phyloP scores from a whole-genome alignment of 768 basidiomycete genomes.

The Rhizopogon salebrosus region DNA sequence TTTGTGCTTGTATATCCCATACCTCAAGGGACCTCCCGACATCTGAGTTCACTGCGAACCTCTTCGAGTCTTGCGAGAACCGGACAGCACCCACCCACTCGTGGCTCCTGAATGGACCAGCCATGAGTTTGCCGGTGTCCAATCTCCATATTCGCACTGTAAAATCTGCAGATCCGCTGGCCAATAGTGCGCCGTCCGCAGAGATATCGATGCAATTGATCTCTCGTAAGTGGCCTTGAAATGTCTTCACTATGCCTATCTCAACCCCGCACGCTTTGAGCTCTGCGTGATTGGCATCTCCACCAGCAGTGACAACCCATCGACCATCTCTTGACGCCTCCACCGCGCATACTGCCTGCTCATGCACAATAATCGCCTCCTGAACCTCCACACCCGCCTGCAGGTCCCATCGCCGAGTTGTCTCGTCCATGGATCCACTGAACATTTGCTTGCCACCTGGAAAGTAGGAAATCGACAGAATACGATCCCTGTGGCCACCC shows the following conservation, averaged over 20 bases:
- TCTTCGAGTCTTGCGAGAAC: background rate
- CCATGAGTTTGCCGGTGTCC: background rate
- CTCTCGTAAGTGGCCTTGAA: background rate
- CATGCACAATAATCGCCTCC: background rate
- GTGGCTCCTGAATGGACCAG: background rate
- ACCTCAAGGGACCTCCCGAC: background rate
- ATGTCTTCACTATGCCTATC: background rate
- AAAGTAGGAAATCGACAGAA: background rate
- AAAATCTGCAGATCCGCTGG: background rate
- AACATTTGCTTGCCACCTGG: background rate
- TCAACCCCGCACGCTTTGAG: background rate
- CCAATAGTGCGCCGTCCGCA: background rate
- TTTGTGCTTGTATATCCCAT: background rate
- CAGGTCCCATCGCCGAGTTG: background rate
- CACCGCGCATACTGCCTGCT: background rate
- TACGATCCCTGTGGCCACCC: background rate
- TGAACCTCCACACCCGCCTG: background rate
- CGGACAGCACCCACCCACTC: background rate
- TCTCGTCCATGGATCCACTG: background rate
- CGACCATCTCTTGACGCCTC: background rate
- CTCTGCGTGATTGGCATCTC: background rate
- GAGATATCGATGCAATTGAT: background rate
- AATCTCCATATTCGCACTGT: background rate
- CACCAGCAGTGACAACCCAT: background rate
- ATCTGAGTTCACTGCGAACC: background rate